A percentile compares a stretch with the other conserved stretches of the same genome.
Conservation (phyloP, 1,284 basidiomycete species). For the Laetiporus sulphureus region DNA sequence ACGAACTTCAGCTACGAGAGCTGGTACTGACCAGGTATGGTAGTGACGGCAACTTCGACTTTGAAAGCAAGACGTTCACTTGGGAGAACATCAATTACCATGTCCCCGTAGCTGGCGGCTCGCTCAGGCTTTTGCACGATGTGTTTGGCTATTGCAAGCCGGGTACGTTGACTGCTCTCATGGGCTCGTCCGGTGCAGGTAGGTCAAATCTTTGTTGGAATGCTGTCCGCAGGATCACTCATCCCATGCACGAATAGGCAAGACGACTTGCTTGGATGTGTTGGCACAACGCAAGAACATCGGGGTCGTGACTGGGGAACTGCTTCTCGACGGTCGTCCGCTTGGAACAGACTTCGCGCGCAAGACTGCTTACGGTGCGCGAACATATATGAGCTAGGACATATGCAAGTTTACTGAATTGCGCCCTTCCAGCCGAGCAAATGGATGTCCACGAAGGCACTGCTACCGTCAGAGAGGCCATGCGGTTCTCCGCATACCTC, state of each 20-base stretch:
- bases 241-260: slow-evolving; percentile 29
- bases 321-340: slow-evolving; percentile 75
- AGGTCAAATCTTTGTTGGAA: background rate
- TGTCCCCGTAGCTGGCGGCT: slow-evolving; percentile 68
- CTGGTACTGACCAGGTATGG: slow-evolving; percentile 5
- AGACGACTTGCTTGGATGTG: slow-evolving; percentile 84
- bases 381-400: no score
- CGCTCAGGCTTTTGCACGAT: slow-evolving; percentile 69
- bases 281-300: slow-evolving; percentile 85
- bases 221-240: background rate
- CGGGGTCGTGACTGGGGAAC: slow-evolving; percentile 76
- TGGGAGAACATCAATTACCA: slow-evolving; percentile 71
- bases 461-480: slow-evolving; percentile 83
- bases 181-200: slow-evolving; percentile 77
- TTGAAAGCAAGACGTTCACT: slow-evolving; percentile 51
- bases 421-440: slow-evolving; percentile 71
- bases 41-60: slow-evolving; percentile 9
- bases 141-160: slow-evolving; percentile 88
- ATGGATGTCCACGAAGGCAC: slow-evolving; percentile 87
- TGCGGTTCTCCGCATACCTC: slow-evolving; percentile 85
- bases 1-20: background rate
- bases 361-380: slow-evolving; percentile 68
- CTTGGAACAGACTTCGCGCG: slow-evolving; percentile 75
- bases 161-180: slow-evolving; percentile 74
- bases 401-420: no score